Evolutionary conservation across 1,139 yeast species (phyloP).

Genomic region (Sugiyamaella neomexicana): DNA sequence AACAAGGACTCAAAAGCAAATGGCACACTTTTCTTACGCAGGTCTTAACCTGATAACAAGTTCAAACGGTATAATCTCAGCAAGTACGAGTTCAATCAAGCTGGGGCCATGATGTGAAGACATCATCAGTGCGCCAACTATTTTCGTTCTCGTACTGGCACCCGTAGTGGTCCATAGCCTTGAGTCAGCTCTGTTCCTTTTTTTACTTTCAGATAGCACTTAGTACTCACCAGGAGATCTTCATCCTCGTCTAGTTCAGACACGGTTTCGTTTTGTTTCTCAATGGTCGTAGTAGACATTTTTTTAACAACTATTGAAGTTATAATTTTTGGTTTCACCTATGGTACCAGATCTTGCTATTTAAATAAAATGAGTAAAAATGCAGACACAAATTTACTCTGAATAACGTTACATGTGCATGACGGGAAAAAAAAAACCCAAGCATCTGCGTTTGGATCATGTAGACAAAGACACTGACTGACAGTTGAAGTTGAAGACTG

Average conservation of each 20-base stretch:
- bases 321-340: no score
- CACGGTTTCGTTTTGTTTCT: slow-evolving; percentile 11
- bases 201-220: neutral
- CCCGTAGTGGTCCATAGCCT: slow-evolving; percentile 25
- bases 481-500: no score
- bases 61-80: slow-evolving; percentile 35
- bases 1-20: slow-evolving; percentile 10
- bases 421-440: no score
- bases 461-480: no score
- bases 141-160: slow-evolving; percentile 15
- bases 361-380: neutral
- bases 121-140: neutral
- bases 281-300: neutral
- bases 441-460: no score
- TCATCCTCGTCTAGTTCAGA: slow-evolving; percentile 17
- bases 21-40: slow-evolving; percentile 32
- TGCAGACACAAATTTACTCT: no score
- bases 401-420: no score
- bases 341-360: neutral
- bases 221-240: slow-evolving; percentile 18
- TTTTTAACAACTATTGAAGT: neutral
- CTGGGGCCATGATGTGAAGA: neutral
- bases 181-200: slow-evolving; percentile 16
- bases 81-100: slow-evolving; percentile 8
- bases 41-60: slow-evolving; percentile 33